A percentile compares a stretch with the other conserved stretches of the same genome.
phyloP scores from a whole-genome alignment of 257 asterid genomes.

The Solanum habrochaites region DNA sequence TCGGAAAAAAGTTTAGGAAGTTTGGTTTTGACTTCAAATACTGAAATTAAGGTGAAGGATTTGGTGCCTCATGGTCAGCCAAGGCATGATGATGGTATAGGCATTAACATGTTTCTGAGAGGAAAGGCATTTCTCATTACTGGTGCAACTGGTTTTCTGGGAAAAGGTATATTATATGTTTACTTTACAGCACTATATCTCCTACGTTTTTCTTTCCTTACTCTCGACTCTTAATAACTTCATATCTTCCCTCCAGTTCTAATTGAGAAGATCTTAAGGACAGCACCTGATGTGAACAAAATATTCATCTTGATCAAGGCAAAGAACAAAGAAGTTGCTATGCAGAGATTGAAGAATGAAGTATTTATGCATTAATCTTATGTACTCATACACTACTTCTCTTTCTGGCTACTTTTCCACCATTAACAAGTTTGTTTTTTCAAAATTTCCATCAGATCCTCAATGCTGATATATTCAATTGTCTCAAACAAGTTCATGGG shows the following conservation, averaged over 20 bases:
- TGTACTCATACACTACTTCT: not conserved
- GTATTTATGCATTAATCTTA: constrained; percentile 19
- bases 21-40: constrained; percentile 35
- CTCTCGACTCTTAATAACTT: not conserved
- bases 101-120: constrained; percentile 50
- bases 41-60: constrained; percentile 25
- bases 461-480: constrained; percentile 58
- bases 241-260: constrained; percentile 40
- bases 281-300: constrained; percentile 71
- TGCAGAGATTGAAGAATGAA: constrained; percentile 64
- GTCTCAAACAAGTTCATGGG: constrained; percentile 66
- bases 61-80: constrained; percentile 21
- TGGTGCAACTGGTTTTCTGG: constrained; percentile 72
- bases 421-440: not conserved
- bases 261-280: constrained; percentile 72
- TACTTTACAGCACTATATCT: not conserved
- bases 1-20: constrained; percentile 25
- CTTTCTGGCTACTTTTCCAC: not conserved
- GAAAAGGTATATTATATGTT: constrained; percentile 43
- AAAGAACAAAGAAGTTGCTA: constrained; percentile 52
- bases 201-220: not conserved
- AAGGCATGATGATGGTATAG: constrained; percentile 44
- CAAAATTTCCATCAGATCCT: constrained; percentile 27
- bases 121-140: constrained; percentile 52
- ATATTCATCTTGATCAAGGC: constrained; percentile 81